Evolutionary conservation across 1,284 basidiomycete species (phyloP).

Genomic region (Xerocomus nothofagi): DNA sequence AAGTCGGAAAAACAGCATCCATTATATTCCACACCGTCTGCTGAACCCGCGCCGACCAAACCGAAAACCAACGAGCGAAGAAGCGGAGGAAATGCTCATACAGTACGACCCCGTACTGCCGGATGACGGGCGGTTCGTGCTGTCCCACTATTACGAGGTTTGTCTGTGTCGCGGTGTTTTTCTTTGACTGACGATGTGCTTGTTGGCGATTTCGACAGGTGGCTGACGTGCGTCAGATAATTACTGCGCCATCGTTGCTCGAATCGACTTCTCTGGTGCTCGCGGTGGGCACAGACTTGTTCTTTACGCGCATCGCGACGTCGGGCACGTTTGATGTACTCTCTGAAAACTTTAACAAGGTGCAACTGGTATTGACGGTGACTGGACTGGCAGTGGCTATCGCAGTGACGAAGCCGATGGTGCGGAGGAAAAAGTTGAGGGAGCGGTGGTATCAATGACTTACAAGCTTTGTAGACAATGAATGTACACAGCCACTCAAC

Average conservation of each 20-base stretch:
- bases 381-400: conserved; percentile 73
- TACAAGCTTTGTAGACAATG: too few species aligned
- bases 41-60: conserved; percentile 86
- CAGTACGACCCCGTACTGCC: conserved; percentile 82
- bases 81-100: conserved; percentile 84
- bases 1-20: conserved; percentile 72
- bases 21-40: conserved; percentile 71
- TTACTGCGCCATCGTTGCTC: conserved; percentile 80
- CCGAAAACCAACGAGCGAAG: conserved; percentile 73
- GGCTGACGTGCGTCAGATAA: conserved; percentile 61
- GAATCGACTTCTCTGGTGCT: conserved; percentile 94
- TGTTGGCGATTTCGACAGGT: conserved; percentile 45
- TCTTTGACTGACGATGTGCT: not conserved
- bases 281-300: conserved; percentile 84
- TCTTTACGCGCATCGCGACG: conserved; percentile 81
- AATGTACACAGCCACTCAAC: conserved; percentile 10
- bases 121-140: conserved; percentile 68
- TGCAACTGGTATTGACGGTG: conserved; percentile 86
- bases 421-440: conserved; percentile 58
- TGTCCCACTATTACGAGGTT: conserved; percentile 82
- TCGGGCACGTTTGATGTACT: conserved; percentile 94
- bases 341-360: conserved; percentile 90
- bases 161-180: conserved; percentile 17
- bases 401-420: conserved; percentile 73
- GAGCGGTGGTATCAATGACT: conserved; percentile 69